phyloP scores from a whole-genome alignment of 306 rosid species.

The Prunus mume region DNA sequence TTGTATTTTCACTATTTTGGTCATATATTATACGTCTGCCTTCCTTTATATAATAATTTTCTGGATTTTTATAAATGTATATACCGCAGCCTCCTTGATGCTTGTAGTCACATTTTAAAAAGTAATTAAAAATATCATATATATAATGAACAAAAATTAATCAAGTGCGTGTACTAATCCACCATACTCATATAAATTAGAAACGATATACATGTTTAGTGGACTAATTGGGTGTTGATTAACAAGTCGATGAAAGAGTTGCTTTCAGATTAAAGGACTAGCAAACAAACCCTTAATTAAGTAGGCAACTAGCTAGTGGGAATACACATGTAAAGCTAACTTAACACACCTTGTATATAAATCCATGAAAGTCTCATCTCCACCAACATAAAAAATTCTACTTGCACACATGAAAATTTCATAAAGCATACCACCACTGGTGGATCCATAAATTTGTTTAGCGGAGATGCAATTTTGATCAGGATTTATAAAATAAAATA shows the following conservation, averaged over 20 bases:
- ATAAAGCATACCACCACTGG: too few species aligned
- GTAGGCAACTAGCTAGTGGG: not conserved
- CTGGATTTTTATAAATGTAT: not conserved
- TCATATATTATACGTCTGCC: not conserved
- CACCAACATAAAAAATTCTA: not conserved
- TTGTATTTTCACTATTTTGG: not conserved
- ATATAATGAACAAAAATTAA: not conserved
- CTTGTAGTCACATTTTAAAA: not conserved
- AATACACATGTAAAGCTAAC: not conserved
- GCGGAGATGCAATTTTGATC: fast-evolving
- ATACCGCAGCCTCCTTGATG: not conserved
- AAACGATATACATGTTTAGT: not conserved
- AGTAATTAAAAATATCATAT: not conserved
- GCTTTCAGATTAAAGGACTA: conserved; percentile 8
- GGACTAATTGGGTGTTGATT: not conserved
- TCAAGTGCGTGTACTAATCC: not conserved
- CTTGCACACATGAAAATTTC: not conserved
- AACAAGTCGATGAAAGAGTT: not conserved
- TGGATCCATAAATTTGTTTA: too few species aligned
- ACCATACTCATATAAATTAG: not conserved
- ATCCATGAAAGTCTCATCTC: not conserved
- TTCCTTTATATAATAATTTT: not conserved
- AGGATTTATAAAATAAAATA: too few species aligned
- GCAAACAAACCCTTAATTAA: not conserved
- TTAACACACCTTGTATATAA: not conserved